Percentiles rank a stretch among this genome's conserved stretches.
Evolutionary conservation across 2,329 filamentous ascomycete species (phyloP).

Genomic region (Dactylellina cionopaga): DNA sequence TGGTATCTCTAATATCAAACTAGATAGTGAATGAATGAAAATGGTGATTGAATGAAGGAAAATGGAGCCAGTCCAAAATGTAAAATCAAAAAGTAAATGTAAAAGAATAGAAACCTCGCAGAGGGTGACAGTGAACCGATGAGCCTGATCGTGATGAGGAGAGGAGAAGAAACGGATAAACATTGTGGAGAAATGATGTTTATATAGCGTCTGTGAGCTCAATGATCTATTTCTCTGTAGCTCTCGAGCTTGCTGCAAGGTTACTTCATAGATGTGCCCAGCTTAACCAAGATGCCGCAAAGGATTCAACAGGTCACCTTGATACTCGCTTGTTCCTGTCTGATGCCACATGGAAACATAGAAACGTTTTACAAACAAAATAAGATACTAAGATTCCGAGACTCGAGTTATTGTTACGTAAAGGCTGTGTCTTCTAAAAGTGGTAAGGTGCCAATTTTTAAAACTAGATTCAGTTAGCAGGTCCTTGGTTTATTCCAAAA

Average conservation of each 20-base stretch:
- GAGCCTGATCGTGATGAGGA: constrained; percentile 42
- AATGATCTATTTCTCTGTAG: no score
- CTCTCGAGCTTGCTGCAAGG: neutral
- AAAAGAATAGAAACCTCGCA: constrained; percentile 31
- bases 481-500: no score
- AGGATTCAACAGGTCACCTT: constrained; percentile 12
- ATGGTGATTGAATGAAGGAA: neutral
- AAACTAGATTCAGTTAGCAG: no score
- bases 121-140: constrained; percentile 40
- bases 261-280: no score
- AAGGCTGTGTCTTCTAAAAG: no score
- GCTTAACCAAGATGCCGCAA: neutral
- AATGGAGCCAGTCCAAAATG: constrained; percentile 6
- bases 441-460: no score
- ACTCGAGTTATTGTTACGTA: no score
- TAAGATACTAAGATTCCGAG: no score
- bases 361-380: no score
- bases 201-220: constrained; percentile 19
- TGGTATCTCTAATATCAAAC: neutral
- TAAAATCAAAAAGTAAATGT: constrained; percentile 13
- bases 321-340: neutral
- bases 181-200: neutral
- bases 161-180: constrained; percentile 5
- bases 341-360: constrained; percentile 3
- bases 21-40: neutral